Evolutionary conservation across 2,329 filamentous ascomycete species (phyloP), one percentile per base, ranked within the genome.

Genomic region (Triangularia verruculosa): DNA sequence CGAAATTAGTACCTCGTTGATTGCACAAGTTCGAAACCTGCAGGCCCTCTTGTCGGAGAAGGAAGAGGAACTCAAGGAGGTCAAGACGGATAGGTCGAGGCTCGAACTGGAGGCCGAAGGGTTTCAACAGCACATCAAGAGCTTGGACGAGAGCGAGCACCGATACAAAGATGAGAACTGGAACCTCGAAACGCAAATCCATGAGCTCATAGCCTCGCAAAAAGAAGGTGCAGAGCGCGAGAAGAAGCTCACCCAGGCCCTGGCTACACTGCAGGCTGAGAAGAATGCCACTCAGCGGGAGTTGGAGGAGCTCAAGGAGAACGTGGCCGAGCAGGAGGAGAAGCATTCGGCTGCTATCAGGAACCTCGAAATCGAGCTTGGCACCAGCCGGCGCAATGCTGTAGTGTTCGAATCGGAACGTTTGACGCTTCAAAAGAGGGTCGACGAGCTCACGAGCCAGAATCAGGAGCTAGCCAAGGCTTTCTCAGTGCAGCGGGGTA

Each of bases 151-250:
- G 77, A 97, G 91, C 74, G 95, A 99, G 75, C 90, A 96, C 72
- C 89, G 92, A 59, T 97, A 96, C 79, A 98, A 97, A 78, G 95
- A 99, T 73, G 95, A 98, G 76, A 99, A 98, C 75, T 99, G 95
- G 95, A 94, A 91, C 67, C 83, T 99, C 39, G 95, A 99, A 76
- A 96, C 93, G 0, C 91, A 93, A 71, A 84, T 96, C 22, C 95
- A 97, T 71, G 93, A 98, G 67, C 81, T 94, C 51, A 83, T 90
- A 59, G 84, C 89, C 7, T 82, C 86, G 15, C 85, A 90, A 67
- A 92, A 89, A 73, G 92, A 96, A 55, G 85, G 90, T 0, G 81
- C 88, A 13, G 93, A 95, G 72, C 89, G 90, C 65, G 93, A 97
- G 76, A 91, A 92, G 75, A 91, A 91, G 74, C 82, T 97, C 47